Base-by-base conservation (phyloP, 208 protist genomes). In the Leishmania guyanensis region DNA sequence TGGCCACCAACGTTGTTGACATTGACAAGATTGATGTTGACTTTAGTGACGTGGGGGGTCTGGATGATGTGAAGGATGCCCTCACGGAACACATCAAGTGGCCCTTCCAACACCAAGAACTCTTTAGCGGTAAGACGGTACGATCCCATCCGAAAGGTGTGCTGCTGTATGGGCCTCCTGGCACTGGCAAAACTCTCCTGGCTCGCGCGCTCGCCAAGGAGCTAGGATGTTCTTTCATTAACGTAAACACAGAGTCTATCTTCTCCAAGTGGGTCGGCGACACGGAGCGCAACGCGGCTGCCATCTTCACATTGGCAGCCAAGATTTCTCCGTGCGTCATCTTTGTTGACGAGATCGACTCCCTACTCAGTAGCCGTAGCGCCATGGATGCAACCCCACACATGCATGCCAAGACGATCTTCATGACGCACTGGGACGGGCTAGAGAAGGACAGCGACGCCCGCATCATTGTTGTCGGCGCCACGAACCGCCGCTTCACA, bases 131-230 rank as follows among this genome's bases (percentile, higher is more conserved):
- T 46, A 93, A 92, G 36, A 93, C 92, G 20, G 77, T 97, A n/a
- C 92, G 93, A 16, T 95, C 93, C 6, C 99, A 99, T 72, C 99
- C 99, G 50, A 99, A 99, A 86, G 99, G 99, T 65, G 98, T 99
- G 56, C 93, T 99, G 12, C 90, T 99, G n/a, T 99, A 99, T 88
- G 99, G 99, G 2, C 99, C 99, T n/a, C 99, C 99, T 33, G 99
- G 99, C 36, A 99, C 98, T 0, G 99, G 99, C 73, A 99, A 99
- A 90, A 99, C 99, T 3, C 89, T 99, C 10, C 92, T 99, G 48
- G 99, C 99, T 3, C 90, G 99, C 65, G 99, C 99, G 5, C 94
- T 99, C 20, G 99, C 99, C 5, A 99, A 99, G 86, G 87, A 99
- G 83, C 99, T 99, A 2, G 97, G 99, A 65, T 99, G 99, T 58